phyloP scores from a whole-genome alignment of 2,329 filamentous ascomycete genomes.

The Elsinoe australis region DNA sequence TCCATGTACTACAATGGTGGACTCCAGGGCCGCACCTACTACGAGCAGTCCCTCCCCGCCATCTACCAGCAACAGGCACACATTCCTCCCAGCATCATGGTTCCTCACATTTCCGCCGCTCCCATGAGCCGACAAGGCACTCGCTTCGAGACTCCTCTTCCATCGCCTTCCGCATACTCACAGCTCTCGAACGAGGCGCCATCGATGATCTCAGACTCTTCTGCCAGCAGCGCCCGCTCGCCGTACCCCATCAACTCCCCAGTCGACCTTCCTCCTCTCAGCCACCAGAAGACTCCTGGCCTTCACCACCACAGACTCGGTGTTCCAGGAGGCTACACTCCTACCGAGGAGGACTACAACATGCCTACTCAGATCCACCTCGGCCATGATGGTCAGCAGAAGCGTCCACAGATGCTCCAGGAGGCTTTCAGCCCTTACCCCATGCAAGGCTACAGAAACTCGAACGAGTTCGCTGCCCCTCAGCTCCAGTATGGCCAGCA shows the following conservation, averaged over 20 bases:
- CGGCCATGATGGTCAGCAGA: conserved; percentile 26
- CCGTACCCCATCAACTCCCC: conserved; percentile 40
- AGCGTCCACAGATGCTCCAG: conserved; percentile 29
- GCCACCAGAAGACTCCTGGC: conserved; percentile 21
- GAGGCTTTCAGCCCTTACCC: conserved; percentile 29
- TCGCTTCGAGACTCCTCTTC: conserved; percentile 50
- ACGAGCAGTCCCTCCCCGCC: conserved; percentile 21
- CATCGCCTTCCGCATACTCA: conserved; percentile 56
- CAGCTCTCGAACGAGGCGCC: conserved; percentile 59
- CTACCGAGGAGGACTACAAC: conserved; percentile 27
- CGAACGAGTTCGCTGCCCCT: conserved; percentile 18
- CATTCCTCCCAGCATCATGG: conserved; percentile 28
- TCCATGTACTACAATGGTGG: conserved; percentile 21
- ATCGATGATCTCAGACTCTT: conserved; percentile 61
- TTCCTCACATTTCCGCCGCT: conserved; percentile 26
- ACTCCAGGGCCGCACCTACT: conserved; percentile 20
- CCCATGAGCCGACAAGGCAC: conserved; percentile 23
- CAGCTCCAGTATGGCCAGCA: conserved; percentile 21
- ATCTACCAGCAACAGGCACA: conserved; percentile 21
- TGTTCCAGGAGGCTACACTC: conserved; percentile 27
- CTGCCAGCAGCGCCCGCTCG: conserved; percentile 40
- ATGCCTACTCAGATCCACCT: conserved; percentile 27
- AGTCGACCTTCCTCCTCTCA: conserved; percentile 38
- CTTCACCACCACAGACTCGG: conserved; percentile 25
- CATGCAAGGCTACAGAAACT: conserved; percentile 21